Base-by-base conservation (phyloP, 2,329 filamentous ascomycete species). In the Aureobasidium sp. region DNA sequence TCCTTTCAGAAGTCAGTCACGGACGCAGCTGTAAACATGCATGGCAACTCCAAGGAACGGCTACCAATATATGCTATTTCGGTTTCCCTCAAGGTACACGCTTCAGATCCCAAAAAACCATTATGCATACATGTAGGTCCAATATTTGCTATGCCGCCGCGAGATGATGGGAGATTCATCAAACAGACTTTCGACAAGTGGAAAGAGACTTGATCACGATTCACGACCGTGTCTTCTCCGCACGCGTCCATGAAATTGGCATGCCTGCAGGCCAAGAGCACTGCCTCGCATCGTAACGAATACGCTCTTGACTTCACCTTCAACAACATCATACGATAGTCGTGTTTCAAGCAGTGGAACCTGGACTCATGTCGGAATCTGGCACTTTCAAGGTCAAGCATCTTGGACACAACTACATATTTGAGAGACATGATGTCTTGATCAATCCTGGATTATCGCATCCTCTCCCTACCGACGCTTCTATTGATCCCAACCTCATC, bases 251-350 rank as follows among this genome's bases (percentile, higher is more conserved):
- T 34, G 47, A 20, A 36, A 36, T 34, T 17, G n/a, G 17, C 47
- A 49, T 55, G 36, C 47, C 34, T 55, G 36, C 41, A 41, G 29
- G 53, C 53, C 53, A 57, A 57, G 53, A 57, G 27, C 53, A 57
- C 53, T 57, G 53, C 53, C 53, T 57, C 39, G 22, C 22, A 15
- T n/a, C 37, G 25, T 42, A 31, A 29, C 17, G 37, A 17, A 41
- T 42, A 42, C 51, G 51, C 36, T 42, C 15, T 17, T 25, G 2
- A 39, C 12, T 42, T 53, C 22, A 29, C 11, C 2, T n/a, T 41
- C 25, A 22, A 53, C 37, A 22, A 31, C 14, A 31, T 31, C 36
- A 55, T 42, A 42, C 11, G 25, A 42, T 15, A 25, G 3, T 25
- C 12, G 29, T 34, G 31, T 44, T 34, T 29, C 51, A 55, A 44